These are phyloP conservation scores for Kwoniella botswanensis DNA, from an alignment of 768 basidiomycete species.

Conservation along the genomic window DNA sequence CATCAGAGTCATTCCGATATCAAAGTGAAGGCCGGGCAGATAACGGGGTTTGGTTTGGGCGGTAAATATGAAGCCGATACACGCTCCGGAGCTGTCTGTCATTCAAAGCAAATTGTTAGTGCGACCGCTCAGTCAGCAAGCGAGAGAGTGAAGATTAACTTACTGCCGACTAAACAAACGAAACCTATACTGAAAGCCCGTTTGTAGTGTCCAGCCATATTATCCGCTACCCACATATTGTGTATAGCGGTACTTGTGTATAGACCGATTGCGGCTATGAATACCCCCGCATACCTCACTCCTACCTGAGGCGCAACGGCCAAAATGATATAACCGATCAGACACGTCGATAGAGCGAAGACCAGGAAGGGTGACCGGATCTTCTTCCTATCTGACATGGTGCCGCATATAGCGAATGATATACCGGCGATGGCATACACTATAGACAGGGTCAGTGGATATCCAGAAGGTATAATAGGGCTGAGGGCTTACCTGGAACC, in stretches of 20 bases:
- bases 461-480: slow-evolving; percentile 19
- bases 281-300: slow-evolving; percentile 21
- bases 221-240: slow-evolving; percentile 23
- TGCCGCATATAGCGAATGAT: slow-evolving; percentile 8
- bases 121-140: background rate
- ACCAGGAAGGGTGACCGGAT: slow-evolving; percentile 23
- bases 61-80: slow-evolving; percentile 31
- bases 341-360: slow-evolving; percentile 2
- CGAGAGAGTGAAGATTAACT: background rate
- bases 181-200: slow-evolving; percentile 23
- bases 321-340: slow-evolving; percentile 25
- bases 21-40: slow-evolving; percentile 19
- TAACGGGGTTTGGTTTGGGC: slow-evolving; percentile 26
- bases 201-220: slow-evolving; percentile 25
- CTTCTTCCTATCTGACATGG: slow-evolving; percentile 23
- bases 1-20: slow-evolving; percentile 19
- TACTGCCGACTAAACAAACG: slow-evolving; percentile 23
- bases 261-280: slow-evolving; percentile 18
- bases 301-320: slow-evolving; percentile 10
- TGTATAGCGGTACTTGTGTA: slow-evolving; percentile 20
- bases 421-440: slow-evolving; percentile 27
- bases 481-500: slow-evolving; percentile 33
- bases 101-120: background rate
- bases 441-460: slow-evolving; percentile 26
- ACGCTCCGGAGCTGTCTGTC: slow-evolving; percentile 24